Evolutionary conservation across 257 asterid species (phyloP).

Genomic region (Nicotiana tabacum): DNA sequence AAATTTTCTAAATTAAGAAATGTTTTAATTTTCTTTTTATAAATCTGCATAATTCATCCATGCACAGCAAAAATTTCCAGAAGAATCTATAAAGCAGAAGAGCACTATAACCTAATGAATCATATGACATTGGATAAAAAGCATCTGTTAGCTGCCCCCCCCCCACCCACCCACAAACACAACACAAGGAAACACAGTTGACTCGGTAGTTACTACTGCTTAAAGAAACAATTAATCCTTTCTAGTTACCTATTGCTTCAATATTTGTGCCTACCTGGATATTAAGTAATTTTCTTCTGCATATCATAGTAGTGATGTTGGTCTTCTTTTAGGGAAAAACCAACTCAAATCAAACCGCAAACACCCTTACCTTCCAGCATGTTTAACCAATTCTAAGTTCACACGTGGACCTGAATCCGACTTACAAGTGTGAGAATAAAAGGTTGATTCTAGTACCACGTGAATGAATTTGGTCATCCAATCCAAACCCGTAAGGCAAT

Average conservation of each 20-base stretch:
- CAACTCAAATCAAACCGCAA: neutral
- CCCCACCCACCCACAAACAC: too few relatives aligned
- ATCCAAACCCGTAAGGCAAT: neutral
- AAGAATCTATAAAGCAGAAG: neutral
- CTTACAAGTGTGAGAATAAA: neutral
- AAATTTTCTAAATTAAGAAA: neutral
- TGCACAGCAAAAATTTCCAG: neutral
- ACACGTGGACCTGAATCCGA: neutral
- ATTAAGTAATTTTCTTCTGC: neutral
- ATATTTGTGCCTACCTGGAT: neutral
- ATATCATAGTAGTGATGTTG: neutral
- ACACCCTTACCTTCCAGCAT: neutral
- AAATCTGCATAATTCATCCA: neutral
- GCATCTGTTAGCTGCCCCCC: neutral
- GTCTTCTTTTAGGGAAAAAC: neutral
- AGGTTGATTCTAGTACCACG: neutral
- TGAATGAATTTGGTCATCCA: constrained; percentile 1
- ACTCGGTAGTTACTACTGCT: neutral
- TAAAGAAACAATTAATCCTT: neutral
- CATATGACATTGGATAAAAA: neutral
- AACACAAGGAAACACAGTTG: neutral
- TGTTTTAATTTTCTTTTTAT: neutral
- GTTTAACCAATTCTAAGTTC: neutral
- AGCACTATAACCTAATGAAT: neutral
- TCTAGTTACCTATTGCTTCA: neutral